A percentile compares a stretch with the other conserved stretches of the same genome.
Conservation (phyloP, 140 eudicot genomes). For the Oenanthe javanica region DNA sequence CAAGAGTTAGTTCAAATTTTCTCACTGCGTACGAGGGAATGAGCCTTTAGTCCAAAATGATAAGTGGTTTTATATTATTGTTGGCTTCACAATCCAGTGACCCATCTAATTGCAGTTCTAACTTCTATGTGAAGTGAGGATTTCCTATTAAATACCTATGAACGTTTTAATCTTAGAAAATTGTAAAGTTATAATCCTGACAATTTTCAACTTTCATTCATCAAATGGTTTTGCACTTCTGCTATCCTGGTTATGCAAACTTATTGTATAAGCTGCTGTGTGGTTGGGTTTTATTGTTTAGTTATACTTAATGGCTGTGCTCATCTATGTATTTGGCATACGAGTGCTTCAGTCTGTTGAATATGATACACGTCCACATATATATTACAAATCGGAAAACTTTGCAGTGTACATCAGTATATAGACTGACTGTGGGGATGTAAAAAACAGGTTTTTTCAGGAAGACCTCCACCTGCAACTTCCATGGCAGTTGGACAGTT, state of each 20-base stretch:
- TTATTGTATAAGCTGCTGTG: neutral
- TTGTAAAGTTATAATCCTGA: neutral
- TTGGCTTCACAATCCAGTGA: neutral
- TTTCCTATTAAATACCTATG: neutral
- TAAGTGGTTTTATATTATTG: neutral
- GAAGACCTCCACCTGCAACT: constrained; percentile 98
- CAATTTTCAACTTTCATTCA: neutral
- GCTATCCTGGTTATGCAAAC: neutral
- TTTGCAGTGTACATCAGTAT: constrained; percentile 6
- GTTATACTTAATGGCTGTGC: neutral
- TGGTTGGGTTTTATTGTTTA: neutral
- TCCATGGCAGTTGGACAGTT: constrained; percentile 99
- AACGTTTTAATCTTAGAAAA: neutral
- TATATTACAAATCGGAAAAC: constrained; percentile 3
- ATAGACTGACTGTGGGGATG: constrained; percentile 22
- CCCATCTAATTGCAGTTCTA: neutral
- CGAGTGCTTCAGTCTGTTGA: constrained; percentile 6
- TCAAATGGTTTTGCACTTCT: neutral
- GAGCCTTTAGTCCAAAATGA: neutral
- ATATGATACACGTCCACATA: neutral
- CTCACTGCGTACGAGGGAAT: neutral
- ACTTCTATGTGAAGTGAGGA: neutral
- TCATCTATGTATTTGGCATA: constrained; percentile 1
- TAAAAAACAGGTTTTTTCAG: constrained; percentile 69
- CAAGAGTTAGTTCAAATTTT: neutral